These are phyloP conservation scores for Herpetomonas muscarum DNA, from an alignment of 208 protist species.

Conservation along the genomic window DNA sequence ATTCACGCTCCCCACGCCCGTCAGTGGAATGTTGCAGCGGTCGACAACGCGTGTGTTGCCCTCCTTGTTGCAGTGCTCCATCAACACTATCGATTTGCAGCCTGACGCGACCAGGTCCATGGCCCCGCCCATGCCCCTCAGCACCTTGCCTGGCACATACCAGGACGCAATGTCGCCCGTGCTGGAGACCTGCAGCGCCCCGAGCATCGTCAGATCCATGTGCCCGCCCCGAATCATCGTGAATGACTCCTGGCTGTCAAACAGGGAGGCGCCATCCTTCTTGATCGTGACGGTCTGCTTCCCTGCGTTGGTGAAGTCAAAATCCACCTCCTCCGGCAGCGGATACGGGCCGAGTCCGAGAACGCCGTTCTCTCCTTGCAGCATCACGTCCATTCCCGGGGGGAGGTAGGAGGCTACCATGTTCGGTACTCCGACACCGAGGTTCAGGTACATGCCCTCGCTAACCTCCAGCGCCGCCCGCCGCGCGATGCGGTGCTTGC, in stretches of 20 bases:
- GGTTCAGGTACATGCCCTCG: conserved; percentile 93
- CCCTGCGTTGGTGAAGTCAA: conserved; percentile 93
- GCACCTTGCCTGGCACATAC: conserved; percentile 92
- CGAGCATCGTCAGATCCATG: conserved; percentile 91
- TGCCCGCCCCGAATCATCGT: conserved; percentile 94
- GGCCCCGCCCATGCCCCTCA: conserved; percentile 93
- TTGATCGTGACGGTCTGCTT: conserved; percentile 91
- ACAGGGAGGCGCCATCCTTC: conserved; percentile 71
- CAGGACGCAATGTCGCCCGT: conserved; percentile 94
- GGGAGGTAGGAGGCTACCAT: conserved; percentile 82
- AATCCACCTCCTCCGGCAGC: conserved; percentile 56
- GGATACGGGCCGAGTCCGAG: conserved; percentile 91
- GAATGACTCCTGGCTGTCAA: conserved; percentile 76
- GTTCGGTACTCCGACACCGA: conserved; percentile 95
- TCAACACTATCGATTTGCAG: conserved; percentile 87
- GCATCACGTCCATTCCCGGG: conserved; percentile 59
- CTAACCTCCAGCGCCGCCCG: conserved; percentile 90
- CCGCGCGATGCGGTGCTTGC: conserved; percentile 60
- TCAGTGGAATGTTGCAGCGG: conserved; percentile 80
- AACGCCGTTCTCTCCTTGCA: conserved; percentile 86
- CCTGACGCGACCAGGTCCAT: conserved; percentile 83
- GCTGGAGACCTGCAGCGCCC: conserved; percentile 84
- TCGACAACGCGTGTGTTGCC: conserved; percentile 80
- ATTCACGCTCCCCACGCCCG: conserved; percentile 65
- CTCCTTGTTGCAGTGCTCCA: conserved; percentile 90